phyloP scores from a whole-genome alignment of 1,139 yeast species.

The Yamadazyma dushanensis region DNA sequence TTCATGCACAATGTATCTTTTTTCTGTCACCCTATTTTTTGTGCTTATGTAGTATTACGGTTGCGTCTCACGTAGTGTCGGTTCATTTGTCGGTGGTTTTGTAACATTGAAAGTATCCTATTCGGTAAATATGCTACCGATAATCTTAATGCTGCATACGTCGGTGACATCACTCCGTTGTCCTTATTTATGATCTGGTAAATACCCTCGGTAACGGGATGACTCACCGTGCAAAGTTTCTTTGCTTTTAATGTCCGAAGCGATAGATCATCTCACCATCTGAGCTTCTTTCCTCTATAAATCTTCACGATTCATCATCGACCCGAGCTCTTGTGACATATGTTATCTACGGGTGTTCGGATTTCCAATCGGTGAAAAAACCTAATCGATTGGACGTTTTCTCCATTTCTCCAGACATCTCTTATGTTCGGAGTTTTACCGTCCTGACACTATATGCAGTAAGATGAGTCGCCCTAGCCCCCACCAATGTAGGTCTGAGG shows the following conservation, averaged over 20 bases:
- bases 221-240: constrained; percentile 8
- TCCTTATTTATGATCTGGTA: too few species aligned
- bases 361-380: background rate
- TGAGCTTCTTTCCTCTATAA: too few species aligned
- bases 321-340: background rate
- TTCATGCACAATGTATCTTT: too few species aligned
- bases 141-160: too few species aligned
- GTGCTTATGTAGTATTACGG: too few species aligned
- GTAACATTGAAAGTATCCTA: too few species aligned
- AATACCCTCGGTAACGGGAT: constrained; percentile 10
- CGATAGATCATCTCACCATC: background rate
- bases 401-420: constrained; percentile 1
- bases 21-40: too few species aligned
- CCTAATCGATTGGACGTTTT: constrained; percentile 2
- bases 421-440: constrained; percentile 1
- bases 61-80: too few species aligned
- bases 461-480: constrained; percentile 11
- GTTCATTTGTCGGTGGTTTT: too few species aligned
- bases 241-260: constrained; percentile 2
- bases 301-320: background rate
- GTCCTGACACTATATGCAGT: constrained; percentile 3
- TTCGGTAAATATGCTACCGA: too few species aligned
- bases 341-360: background rate
- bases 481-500: too few species aligned
- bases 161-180: too few species aligned